phyloP scores from a whole-genome alignment of 805 yeast species.

The Candida germanica region DNA sequence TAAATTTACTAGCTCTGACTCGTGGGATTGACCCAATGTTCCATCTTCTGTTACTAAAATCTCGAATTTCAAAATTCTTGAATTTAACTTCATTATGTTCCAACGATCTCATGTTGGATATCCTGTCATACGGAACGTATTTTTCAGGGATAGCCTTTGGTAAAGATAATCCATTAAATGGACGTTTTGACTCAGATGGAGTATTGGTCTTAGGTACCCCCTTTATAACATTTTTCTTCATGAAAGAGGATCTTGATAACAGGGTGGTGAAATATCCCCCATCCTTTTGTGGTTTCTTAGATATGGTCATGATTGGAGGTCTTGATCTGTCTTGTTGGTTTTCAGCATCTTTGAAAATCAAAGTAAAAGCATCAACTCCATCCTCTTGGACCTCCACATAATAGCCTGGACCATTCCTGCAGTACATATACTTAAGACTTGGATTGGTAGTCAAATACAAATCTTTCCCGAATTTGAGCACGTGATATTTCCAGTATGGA shows the following conservation, averaged over 20 bases:
- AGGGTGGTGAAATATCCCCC: conserved; percentile 29
- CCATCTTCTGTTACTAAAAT: conserved; percentile 28
- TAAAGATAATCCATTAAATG: conserved; percentile 23
- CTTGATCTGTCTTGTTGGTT: conserved; percentile 14
- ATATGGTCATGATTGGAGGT: conserved; percentile 27
- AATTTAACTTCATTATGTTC: conserved; percentile 11
- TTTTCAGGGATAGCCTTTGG: conserved; percentile 21
- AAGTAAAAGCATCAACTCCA: conserved; percentile 20
- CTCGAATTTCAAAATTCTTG: conserved; percentile 27
- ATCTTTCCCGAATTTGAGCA: conserved; percentile 51
- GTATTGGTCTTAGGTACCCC: conserved; percentile 8
- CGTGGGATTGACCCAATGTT: conserved; percentile 47
- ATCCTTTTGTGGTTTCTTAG: conserved; percentile 21
- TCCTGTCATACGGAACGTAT: conserved; percentile 20
- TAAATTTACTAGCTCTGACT: conserved; percentile 27
- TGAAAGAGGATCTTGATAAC: conserved; percentile 17
- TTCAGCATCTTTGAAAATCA: conserved; percentile 23
- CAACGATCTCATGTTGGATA: conserved; percentile 8
- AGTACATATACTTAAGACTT: conserved; percentile 52
- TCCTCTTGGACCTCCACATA: conserved; percentile 40
- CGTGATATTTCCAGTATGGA: conserved; percentile 63
- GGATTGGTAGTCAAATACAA: conserved; percentile 69
- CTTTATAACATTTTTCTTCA: conserved; percentile 11
- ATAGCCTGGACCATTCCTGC: conserved; percentile 63
- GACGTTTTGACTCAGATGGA: not conserved